phyloP scores from a whole-genome alignment of 2,329 filamentous ascomycete species.

The Paraconiothyrium brasiliense region DNA sequence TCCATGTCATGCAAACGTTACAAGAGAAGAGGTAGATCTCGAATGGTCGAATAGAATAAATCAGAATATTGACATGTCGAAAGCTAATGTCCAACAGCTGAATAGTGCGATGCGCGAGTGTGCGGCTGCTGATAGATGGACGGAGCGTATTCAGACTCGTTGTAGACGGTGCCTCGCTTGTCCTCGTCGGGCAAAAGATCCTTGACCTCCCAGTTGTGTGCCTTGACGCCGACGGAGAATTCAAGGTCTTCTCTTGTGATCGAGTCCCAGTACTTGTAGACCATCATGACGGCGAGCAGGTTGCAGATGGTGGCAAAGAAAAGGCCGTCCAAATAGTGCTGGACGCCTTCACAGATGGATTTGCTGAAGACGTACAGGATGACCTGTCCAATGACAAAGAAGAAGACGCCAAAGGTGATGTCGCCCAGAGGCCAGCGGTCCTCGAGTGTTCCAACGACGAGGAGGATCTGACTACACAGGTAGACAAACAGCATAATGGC shows the following conservation, averaged over 20 bases:
- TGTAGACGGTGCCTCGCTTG: conserved; percentile 79
- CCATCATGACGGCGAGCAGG: conserved; percentile 96
- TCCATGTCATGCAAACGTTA: conserved; percentile 30
- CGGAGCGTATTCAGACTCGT: conserved; percentile 68
- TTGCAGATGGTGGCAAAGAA: conserved; percentile 97
- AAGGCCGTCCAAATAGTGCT: conserved; percentile 93
- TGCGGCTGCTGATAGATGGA: conserved; percentile 52
- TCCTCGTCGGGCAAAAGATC: conserved; percentile 80
- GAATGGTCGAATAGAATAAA: conserved; percentile 17
- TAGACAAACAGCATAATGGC: conserved; percentile 88
- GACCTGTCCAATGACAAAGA: conserved; percentile 92
- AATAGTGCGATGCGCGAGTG: conserved; percentile 47
- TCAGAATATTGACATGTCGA: conserved; percentile 10
- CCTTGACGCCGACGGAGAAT: conserved; percentile 93
- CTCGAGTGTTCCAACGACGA: conserved; percentile 89
- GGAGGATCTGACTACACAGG: conserved; percentile 83
- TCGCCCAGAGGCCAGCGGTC: conserved; percentile 96
- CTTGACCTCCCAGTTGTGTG: conserved; percentile 99
- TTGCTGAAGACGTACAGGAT: conserved; percentile 90
- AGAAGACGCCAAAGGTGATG: conserved; percentile 88
- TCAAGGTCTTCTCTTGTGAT: conserved; percentile 98
- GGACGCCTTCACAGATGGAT: conserved; percentile 81
- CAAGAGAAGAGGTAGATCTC: conserved; percentile 17
- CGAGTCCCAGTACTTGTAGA: conserved; percentile 99
- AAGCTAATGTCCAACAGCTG: conserved; percentile 41